Percentiles rank a stretch among this genome's conserved stretches.
These are phyloP conservation scores for Cytospora piceicola DNA, from an alignment of 2,329 filamentous ascomycete genomes.

Conservation along the genomic window DNA sequence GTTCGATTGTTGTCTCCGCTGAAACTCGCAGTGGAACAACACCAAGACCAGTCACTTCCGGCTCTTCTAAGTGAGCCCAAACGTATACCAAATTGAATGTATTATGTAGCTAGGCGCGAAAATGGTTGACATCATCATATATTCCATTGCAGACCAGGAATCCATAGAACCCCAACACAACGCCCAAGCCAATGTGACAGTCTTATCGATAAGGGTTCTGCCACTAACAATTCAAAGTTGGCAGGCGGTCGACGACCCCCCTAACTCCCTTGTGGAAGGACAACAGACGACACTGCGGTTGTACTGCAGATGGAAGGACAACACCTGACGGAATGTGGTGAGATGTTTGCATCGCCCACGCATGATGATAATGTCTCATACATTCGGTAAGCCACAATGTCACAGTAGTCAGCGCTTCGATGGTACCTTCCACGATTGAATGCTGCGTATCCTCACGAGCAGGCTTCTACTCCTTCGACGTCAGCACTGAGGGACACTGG, in stretches of 20 bases:
- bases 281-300: neutral
- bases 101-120: too few species aligned
- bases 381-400: neutral
- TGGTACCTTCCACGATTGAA: neutral
- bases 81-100: neutral
- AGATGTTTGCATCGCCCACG: neutral
- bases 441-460: neutral
- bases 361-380: neutral
- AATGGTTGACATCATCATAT: slow-evolving; percentile 18
- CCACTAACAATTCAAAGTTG: neutral
- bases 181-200: neutral
- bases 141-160: too few species aligned
- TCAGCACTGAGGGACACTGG: neutral
- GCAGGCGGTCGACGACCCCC: neutral
- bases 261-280: neutral
- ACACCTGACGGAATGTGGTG: neutral
- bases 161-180: too few species aligned
- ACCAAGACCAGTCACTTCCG: neutral
- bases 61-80: neutral
- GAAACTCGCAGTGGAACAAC: neutral
- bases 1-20: neutral
- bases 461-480: neutral
- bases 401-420: neutral
- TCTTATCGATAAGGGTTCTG: slow-evolving; percentile 12
- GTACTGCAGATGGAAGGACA: neutral